Conservation (phyloP, 306 rosid genomes). For the Quercus bicolor region DNA sequence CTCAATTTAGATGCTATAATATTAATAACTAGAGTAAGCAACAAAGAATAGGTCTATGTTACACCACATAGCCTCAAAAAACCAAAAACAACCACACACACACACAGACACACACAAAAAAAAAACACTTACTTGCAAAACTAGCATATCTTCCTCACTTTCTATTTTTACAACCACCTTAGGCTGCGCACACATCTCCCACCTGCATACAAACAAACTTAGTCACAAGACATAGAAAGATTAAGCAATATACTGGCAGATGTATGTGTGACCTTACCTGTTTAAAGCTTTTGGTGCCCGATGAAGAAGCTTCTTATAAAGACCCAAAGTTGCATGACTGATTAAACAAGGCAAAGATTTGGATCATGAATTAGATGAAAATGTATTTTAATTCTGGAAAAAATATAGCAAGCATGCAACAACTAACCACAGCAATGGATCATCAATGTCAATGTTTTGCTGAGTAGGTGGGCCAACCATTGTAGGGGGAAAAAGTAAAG, state of each 20-base stretch:
- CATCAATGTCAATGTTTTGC: neutral
- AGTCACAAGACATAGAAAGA: constrained; percentile 2
- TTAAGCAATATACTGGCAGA: neutral
- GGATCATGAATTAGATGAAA: neutral
- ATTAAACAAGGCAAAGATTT: constrained; percentile 15
- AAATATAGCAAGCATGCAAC: neutral
- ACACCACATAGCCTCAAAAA: neutral
- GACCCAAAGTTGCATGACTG: constrained; percentile 93
- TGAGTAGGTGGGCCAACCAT: neutral
- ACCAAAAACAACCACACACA: neutral
- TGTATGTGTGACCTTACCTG: constrained; percentile 34
- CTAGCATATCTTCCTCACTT: constrained; percentile 85
- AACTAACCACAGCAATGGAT: neutral
- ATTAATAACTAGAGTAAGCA: neutral
- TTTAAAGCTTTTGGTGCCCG: constrained; percentile 87
- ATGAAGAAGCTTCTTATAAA: constrained; percentile 73
- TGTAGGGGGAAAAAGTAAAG: neutral
- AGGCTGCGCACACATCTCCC: constrained; percentile 98
- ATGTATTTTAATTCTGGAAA: neutral
- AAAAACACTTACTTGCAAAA: constrained; percentile 60
- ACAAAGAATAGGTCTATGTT: neutral
- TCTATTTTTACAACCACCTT: constrained; percentile 94
- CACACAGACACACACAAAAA: too few species aligned
- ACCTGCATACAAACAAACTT: constrained; percentile 47
- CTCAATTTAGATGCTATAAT: neutral